These are phyloP conservation scores for Cystofilobasidium bisporidii DNA, from an alignment of 768 basidiomycete genomes.

Conservation along the genomic window DNA sequence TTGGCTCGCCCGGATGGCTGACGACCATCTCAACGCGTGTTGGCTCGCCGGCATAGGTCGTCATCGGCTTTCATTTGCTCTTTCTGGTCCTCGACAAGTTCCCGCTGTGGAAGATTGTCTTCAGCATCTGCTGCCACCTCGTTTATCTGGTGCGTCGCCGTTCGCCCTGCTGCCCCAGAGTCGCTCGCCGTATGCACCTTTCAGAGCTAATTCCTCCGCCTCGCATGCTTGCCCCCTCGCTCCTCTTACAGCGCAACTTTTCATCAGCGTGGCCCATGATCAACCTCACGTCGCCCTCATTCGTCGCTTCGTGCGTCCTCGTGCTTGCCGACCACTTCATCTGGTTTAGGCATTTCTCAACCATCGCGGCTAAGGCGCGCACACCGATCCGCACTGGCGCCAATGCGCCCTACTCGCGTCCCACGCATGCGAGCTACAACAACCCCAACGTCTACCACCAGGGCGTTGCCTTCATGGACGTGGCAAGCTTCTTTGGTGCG, in stretches of 20 bases:
- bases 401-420: constrained; percentile 25
- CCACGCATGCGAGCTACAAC: constrained; percentile 21
- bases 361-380: constrained; percentile 31
- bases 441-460: constrained; percentile 7
- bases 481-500: constrained; percentile 45
- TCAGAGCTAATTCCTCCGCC: too few species aligned
- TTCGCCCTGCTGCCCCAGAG: too few species aligned
- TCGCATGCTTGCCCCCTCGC: too few species aligned
- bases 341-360: constrained; percentile 92
- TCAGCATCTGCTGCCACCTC: constrained; percentile 74
- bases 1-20: too few species aligned
- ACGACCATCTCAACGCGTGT: too few species aligned
- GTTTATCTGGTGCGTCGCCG: constrained; percentile 56
- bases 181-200: too few species aligned
- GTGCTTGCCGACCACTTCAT: constrained; percentile 86
- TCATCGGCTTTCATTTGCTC: constrained; percentile 66
- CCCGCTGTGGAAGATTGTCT: constrained; percentile 60
- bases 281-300: constrained; percentile 71
- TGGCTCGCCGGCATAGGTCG: too few species aligned
- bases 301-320: constrained; percentile 72
- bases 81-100: constrained; percentile 73
- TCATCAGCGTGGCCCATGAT: constrained; percentile 83
- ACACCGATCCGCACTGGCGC: constrained; percentile 26
- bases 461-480: constrained; percentile 42
- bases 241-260: constrained; percentile 55